Evolutionary conservation across 2,329 filamentous ascomycete genomes (phyloP).

Genomic region (Cryphonectria japonica): DNA sequence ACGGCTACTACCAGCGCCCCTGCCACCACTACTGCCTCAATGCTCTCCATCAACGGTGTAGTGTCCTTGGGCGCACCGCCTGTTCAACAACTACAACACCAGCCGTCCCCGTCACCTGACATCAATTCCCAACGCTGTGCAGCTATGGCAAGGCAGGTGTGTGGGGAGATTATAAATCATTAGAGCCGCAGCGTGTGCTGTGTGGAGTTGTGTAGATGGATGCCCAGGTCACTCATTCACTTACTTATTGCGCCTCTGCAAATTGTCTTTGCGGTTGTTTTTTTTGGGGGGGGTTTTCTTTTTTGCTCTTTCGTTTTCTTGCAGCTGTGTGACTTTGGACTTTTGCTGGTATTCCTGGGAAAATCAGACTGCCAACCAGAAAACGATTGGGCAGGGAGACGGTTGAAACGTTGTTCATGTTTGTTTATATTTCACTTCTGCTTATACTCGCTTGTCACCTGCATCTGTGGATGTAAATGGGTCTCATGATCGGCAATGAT

Average conservation of each 20-base stretch:
- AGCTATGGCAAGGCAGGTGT: constrained; percentile 44
- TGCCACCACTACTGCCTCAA: constrained; percentile 7
- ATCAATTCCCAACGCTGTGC: constrained; percentile 38
- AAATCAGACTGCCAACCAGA: not conserved
- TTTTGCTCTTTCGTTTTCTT: not conserved
- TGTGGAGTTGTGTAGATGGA: not conserved
- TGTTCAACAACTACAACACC: not conserved
- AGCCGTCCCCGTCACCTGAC: constrained; percentile 28
- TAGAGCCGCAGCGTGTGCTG: constrained; percentile 27
- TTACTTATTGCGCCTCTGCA: not conserved
- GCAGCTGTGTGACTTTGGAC: not conserved
- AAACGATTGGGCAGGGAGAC: not conserved
- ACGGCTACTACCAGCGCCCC: not conserved
- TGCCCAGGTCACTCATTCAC: not conserved
- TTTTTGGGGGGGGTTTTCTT: not conserved
- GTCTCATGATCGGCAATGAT: not conserved
- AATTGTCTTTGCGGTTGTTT: not conserved
- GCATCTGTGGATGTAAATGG: not conserved
- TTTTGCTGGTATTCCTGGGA: not conserved
- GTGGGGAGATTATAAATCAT: constrained; percentile 39
- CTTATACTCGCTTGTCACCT: not conserved
- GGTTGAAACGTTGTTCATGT: not conserved
- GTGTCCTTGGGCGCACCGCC: constrained; percentile 10
- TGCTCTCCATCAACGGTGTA: constrained; percentile 32
- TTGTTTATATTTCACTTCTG: not conserved